These are phyloP conservation scores for Magnaporthiopsis poae DNA, from an alignment of 2,329 filamentous ascomycete genomes.

Conservation along the genomic window DNA sequence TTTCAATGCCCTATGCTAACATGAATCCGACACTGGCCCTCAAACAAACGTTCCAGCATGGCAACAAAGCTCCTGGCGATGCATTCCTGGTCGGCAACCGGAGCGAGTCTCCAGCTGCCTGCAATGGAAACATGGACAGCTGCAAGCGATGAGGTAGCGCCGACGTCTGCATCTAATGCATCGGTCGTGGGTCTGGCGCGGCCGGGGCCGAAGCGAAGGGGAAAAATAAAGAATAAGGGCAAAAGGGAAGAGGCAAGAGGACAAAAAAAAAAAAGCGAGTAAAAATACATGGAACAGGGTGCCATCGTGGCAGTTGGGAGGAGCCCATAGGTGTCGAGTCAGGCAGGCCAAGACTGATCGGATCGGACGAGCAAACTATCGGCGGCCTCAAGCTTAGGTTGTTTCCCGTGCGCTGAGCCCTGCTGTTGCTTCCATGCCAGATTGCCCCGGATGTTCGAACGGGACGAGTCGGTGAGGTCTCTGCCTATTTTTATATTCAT, in stretches of 20 bases:
- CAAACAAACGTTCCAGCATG: background rate
- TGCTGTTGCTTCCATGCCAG: background rate
- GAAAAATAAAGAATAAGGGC: background rate
- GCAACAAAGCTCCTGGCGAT: background rate
- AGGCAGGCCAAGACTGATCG: background rate
- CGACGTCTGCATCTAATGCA: background rate
- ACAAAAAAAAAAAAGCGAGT: background rate
- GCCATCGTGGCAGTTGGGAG: background rate
- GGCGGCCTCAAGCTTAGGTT: background rate
- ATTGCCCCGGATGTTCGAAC: background rate
- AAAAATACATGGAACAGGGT: background rate
- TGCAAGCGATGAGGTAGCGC: background rate
- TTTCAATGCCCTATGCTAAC: background rate
- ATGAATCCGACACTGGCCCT: background rate
- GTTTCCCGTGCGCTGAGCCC: background rate
- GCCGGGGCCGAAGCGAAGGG: background rate
- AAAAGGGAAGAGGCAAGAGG: too few relatives aligned
- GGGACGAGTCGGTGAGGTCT: background rate
- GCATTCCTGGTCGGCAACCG: background rate
- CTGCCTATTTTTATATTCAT: background rate
- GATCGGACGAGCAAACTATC: background rate
- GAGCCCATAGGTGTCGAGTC: background rate
- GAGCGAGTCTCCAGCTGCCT: background rate
- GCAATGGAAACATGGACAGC: background rate
- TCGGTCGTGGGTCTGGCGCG: background rate